These are phyloP conservation scores for Botrytis fabae DNA, from an alignment of 2,329 filamentous ascomycete genomes.

Conservation along the genomic window DNA sequence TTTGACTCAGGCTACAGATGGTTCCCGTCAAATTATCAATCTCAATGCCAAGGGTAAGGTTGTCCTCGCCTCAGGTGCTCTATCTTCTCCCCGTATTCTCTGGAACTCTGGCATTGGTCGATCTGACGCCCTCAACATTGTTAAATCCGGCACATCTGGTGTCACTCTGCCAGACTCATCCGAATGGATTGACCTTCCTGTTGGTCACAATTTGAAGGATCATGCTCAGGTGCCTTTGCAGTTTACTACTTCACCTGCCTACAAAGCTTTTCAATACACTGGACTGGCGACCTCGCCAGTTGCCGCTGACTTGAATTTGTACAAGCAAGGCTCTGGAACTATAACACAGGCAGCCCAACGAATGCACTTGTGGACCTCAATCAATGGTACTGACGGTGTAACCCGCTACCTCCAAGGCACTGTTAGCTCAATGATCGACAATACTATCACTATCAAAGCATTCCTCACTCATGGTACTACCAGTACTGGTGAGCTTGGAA, in stretches of 20 bases:
- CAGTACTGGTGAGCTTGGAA: not conserved
- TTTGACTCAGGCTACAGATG: not conserved
- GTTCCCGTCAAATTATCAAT: not conserved
- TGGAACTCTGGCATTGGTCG: not conserved
- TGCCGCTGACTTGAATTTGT: not conserved
- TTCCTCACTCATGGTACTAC: not conserved
- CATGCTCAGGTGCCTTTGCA: not conserved
- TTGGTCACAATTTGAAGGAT: not conserved
- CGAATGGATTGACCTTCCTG: not conserved
- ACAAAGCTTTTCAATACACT: not conserved
- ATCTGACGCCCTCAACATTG: not conserved
- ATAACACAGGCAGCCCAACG: not conserved
- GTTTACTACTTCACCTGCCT: not conserved
- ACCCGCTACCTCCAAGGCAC: not conserved
- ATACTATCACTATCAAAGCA: not conserved
- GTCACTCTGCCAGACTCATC: not conserved
- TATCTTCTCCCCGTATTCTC: not conserved
- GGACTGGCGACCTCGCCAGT: not conserved
- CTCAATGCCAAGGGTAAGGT: not conserved
- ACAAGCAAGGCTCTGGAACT: not conserved
- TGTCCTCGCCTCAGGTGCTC: not conserved
- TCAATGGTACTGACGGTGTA: slow-evolving; percentile 3
- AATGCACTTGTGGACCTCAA: slow-evolving; percentile 3
- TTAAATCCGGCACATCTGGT: not conserved
- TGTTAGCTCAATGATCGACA: not conserved